These are phyloP conservation scores for Firmiana major DNA, from an alignment of 345 rosid species.

Conservation along the genomic window DNA sequence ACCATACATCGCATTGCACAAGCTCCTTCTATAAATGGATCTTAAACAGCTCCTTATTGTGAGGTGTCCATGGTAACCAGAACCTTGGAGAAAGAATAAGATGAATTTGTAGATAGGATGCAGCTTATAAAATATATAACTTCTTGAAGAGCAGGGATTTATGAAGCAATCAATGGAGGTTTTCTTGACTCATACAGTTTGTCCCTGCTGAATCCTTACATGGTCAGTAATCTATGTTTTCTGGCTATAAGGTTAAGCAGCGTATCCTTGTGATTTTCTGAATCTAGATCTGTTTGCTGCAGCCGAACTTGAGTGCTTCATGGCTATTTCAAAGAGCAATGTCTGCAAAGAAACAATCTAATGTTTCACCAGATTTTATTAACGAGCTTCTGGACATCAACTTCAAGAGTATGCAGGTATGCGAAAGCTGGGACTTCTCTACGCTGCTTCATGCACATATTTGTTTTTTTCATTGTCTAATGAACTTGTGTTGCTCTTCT, in stretches of 20 bases:
- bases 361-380: conserved; percentile 63
- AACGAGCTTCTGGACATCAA: conserved; percentile 87
- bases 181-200: conserved; percentile 68
- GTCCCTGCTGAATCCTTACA: conserved; percentile 89
- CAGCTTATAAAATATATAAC: not conserved
- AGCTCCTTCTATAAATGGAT: not conserved
- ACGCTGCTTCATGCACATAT: not conserved
- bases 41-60: no score
- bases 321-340: conserved; percentile 96
- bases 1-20: not conserved
- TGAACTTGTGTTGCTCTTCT: conserved; percentile 16
- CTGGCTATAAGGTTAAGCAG: not conserved
- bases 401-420: conserved; percentile 81
- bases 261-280: conserved; percentile 1
- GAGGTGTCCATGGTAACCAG: no score
- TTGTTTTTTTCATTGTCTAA: conserved; percentile 12
- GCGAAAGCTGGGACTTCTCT: not conserved
- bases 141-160: conserved; percentile 48
- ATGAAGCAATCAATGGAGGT: conserved; percentile 72
- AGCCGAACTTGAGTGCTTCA: conserved; percentile 70
- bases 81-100: no score
- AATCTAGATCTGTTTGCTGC: conserved; percentile 12
- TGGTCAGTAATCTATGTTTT: conserved; percentile 46
- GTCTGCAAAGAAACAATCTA: conserved; percentile 69
- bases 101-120: not conserved